Percentiles rank a stretch among this genome's conserved stretches.
Conservation (phyloP, 805 yeast species). For the Wickerhamomyces rabaulensis region DNA sequence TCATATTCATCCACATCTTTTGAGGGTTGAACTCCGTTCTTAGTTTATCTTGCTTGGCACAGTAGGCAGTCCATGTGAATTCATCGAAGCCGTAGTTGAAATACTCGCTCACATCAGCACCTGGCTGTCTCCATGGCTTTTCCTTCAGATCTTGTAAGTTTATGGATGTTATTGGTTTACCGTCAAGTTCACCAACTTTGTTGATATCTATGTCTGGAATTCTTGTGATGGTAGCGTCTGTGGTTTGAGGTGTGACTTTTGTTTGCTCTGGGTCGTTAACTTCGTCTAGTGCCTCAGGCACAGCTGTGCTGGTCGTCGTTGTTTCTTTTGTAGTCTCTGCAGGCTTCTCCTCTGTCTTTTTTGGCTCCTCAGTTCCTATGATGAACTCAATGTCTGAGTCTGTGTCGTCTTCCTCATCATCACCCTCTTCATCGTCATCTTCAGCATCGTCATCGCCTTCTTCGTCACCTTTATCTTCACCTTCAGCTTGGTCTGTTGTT, state of each 20-base stretch:
- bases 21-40: constrained; percentile 80
- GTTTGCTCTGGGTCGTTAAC: constrained; percentile 26
- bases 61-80: constrained; percentile 90
- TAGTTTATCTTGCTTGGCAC: constrained; percentile 78
- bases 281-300: constrained; percentile 29
- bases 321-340: constrained; percentile 8
- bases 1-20: constrained; percentile 63
- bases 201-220: constrained; percentile 58
- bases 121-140: constrained; percentile 98
- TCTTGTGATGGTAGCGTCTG: constrained; percentile 31
- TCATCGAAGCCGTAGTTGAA: constrained; percentile 97
- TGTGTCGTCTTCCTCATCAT: constrained; percentile 40
- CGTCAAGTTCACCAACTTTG: constrained; percentile 68
- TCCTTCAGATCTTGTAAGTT: constrained; percentile 79
- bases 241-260: constrained; percentile 23
- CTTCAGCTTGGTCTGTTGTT: constrained; percentile 17
- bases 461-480: neutral
- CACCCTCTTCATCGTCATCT: constrained; percentile 35
- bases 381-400: constrained; percentile 82
- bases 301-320: constrained; percentile 17
- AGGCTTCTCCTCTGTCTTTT: constrained; percentile 12
- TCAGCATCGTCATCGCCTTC: constrained; percentile 23
- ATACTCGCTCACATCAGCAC: constrained; percentile 90
- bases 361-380: constrained; percentile 42
- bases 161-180: constrained; percentile 75